Evolutionary conservation across 148 eudicot genomes (phyloP).

Genomic region (Nepenthes gracilis): DNA sequence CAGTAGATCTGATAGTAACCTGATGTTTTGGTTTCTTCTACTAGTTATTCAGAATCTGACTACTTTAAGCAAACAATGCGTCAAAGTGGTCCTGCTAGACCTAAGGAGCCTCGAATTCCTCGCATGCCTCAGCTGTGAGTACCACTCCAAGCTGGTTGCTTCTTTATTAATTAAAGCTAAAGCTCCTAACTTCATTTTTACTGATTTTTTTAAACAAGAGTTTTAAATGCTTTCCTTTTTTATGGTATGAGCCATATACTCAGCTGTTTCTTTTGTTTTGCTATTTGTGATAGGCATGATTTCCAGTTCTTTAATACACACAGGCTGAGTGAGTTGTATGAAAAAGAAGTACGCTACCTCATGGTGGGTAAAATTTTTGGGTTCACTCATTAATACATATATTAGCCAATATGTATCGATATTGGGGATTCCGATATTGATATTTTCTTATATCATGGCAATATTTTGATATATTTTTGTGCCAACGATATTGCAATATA

Average conservation of each 20-base stretch:
- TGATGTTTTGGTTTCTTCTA: constrained; percentile 8
- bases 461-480: no score
- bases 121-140: constrained; percentile 99
- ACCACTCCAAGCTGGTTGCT: not conserved
- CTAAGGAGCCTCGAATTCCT: constrained; percentile 93
- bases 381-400: not conserved
- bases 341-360: constrained; percentile 95
- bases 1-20: not conserved
- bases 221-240: not conserved
- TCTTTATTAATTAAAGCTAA: not conserved
- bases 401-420: no score
- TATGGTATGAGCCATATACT: not conserved
- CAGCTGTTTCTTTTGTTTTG: not conserved
- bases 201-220: not conserved
- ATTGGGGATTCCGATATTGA: not conserved
- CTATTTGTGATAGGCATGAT: constrained; percentile 55
- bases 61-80: constrained; percentile 99
- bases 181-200: no score
- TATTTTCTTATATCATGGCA: no score
- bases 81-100: constrained; percentile 89
- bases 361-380: constrained; percentile 39
- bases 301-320: constrained; percentile 95
- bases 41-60: constrained; percentile 91
- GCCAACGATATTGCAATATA: no score
- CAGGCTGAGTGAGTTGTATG: constrained; percentile 85